phyloP scores from a whole-genome alignment of 495 filamentous ascomycete genomes.

The Aspergillus coremiiformis region DNA sequence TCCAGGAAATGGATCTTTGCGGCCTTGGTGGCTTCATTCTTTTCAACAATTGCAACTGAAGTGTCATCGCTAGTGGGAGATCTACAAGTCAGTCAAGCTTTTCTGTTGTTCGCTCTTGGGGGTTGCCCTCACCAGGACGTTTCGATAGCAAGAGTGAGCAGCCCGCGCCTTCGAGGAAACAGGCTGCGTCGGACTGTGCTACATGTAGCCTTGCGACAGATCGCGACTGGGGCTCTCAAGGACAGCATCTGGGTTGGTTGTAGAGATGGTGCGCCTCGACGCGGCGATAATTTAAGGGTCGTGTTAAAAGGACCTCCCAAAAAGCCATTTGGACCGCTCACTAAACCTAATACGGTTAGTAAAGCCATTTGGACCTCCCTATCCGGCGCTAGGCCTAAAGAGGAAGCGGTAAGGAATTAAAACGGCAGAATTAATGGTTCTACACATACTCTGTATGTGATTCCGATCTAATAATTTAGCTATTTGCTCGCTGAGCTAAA shows the following conservation, averaged over 20 bases:
- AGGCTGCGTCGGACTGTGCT: constrained; percentile 4
- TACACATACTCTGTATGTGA: too few relatives aligned
- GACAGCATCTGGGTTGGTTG: constrained; percentile 24
- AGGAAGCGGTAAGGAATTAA: too few relatives aligned
- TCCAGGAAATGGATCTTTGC: constrained; percentile 68
- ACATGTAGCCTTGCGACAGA: constrained; percentile 18
- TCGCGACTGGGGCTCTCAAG: constrained; percentile 12
- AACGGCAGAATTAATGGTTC: too few relatives aligned
- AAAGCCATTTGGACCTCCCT: too few relatives aligned
- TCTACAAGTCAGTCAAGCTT: constrained; percentile 2
- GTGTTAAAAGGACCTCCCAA: too few relatives aligned
- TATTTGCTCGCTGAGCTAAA: too few relatives aligned
- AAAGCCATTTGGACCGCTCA: too few relatives aligned
- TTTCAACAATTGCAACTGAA: constrained; percentile 77
- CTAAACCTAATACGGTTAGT: too few relatives aligned
- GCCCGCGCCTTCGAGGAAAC: constrained; percentile 25
- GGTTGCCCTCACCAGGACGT: constrained; percentile 60
- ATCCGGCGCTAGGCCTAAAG: too few relatives aligned
- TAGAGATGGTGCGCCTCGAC: background rate
- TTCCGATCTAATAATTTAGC: too few relatives aligned
- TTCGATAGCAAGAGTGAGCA: constrained; percentile 83
- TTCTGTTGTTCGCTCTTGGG: background rate
- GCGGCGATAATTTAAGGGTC: too few relatives aligned
- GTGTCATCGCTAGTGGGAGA: constrained; percentile 68
- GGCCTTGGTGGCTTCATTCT: constrained; percentile 26